phyloP scores from a whole-genome alignment of 2,329 filamentous ascomycete genomes.

The Tricladium varicosporioides region DNA sequence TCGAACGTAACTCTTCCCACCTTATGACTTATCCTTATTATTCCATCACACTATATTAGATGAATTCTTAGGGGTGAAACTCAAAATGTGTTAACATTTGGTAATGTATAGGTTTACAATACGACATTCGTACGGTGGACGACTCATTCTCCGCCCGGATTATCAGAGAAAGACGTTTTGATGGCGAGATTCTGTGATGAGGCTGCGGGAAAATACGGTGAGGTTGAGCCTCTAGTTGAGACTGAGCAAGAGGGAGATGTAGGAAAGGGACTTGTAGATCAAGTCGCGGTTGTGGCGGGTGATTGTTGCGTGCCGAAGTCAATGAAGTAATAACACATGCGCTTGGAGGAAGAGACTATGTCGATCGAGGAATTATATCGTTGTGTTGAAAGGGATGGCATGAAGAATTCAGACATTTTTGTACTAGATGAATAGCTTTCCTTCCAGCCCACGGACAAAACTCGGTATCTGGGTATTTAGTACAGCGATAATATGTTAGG shows the following conservation, averaged over 20 bases:
- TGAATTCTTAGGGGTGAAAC: too few relatives aligned
- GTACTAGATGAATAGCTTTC: too few relatives aligned
- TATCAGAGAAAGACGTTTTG: slow-evolving; percentile 61
- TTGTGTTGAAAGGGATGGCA: neutral
- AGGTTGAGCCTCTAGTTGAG: slow-evolving; percentile 35
- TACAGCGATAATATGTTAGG: too few relatives aligned
- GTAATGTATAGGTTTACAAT: slow-evolving; percentile 58
- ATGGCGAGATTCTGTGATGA: slow-evolving; percentile 63
- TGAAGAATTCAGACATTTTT: neutral
- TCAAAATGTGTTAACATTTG: too few relatives aligned
- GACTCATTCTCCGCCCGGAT: slow-evolving; percentile 63
- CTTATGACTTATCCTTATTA: too few relatives aligned
- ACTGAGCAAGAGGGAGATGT: slow-evolving; percentile 25
- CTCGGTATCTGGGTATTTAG: neutral
- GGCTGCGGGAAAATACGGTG: slow-evolving; percentile 55
- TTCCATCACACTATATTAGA: too few relatives aligned
- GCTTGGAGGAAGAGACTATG: neutral
- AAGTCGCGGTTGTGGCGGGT: slow-evolving; percentile 44
- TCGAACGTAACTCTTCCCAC: slow-evolving; percentile 53
- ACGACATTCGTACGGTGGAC: slow-evolving; percentile 71
- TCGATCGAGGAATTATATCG: neutral
- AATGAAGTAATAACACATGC: slow-evolving; percentile 12
- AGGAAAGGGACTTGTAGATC: slow-evolving; percentile 45
- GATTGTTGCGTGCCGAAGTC: slow-evolving; percentile 55
- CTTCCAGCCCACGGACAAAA: too few relatives aligned